phyloP scores from a whole-genome alignment of 352 stramenopile species.

The Phytophthora ohioensis region DNA sequence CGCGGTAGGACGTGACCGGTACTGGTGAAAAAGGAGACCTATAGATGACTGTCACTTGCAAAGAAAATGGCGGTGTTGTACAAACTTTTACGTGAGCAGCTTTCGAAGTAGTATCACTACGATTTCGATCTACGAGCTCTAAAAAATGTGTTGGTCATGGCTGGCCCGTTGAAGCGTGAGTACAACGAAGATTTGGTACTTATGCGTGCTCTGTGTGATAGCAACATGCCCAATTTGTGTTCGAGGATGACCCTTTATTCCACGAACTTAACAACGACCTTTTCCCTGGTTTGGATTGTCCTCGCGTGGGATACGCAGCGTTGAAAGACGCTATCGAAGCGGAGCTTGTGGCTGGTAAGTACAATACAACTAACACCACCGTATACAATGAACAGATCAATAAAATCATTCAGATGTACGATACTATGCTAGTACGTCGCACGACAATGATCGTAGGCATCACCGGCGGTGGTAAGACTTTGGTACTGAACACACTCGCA shows the following conservation, averaged over 20 bases:
- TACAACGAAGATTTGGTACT: slow-evolving; percentile 96
- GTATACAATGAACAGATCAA: slow-evolving; percentile 93
- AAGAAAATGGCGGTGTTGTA: slow-evolving; percentile 97
- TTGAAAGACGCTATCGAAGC: slow-evolving; percentile 91
- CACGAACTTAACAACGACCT: slow-evolving; percentile 95
- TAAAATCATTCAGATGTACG: slow-evolving; percentile 98
- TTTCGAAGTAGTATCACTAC: slow-evolving; percentile 96
- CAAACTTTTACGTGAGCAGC: slow-evolving; percentile 94
- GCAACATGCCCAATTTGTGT: slow-evolving; percentile 98
- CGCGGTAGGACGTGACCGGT: too few relatives aligned
- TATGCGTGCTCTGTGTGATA: slow-evolving; percentile 95
- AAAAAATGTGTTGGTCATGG: slow-evolving; percentile 96
- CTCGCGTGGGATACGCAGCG: slow-evolving; percentile 91
- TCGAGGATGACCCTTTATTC: slow-evolving; percentile 96
- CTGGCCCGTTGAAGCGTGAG: slow-evolving; percentile 92
- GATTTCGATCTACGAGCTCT: slow-evolving; percentile 95
- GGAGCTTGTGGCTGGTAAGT: slow-evolving; percentile 88
- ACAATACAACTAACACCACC: slow-evolving; percentile 70
- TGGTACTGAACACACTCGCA: slow-evolving; percentile 92
- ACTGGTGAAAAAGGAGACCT: too few relatives aligned
- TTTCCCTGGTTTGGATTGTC: slow-evolving; percentile 94
- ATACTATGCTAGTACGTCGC: slow-evolving; percentile 96
- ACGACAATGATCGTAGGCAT: slow-evolving; percentile 97
- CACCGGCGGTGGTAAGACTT: slow-evolving; percentile 93
- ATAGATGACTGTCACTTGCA: slow-evolving; percentile 58